phyloP scores from a whole-genome alignment of 1,139 yeast species.

The Meyerozyma elateridarum region DNA sequence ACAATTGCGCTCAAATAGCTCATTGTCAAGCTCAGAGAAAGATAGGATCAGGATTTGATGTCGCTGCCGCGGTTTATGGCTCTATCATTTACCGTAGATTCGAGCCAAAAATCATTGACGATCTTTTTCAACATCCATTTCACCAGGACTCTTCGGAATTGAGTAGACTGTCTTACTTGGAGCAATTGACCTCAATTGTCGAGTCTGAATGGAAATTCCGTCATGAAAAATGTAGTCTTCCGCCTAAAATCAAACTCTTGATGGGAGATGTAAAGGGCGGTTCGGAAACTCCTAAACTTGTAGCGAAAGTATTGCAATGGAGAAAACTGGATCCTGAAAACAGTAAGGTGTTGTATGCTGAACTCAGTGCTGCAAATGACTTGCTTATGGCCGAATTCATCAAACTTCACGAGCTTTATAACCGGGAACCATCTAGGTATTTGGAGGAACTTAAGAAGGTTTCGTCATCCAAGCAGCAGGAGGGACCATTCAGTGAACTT shows the following conservation, averaged over 20 bases:
- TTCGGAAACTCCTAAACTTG: conserved; percentile 89
- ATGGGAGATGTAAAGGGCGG: conserved; percentile 96
- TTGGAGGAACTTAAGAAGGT: conserved; percentile 2
- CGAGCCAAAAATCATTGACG: conserved; percentile 46
- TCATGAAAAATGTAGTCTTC: conserved; percentile 54
- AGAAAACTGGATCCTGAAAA: conserved; percentile 45
- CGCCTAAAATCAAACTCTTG: conserved; percentile 59
- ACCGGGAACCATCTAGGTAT: conserved; percentile 20
- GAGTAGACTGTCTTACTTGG: background rate
- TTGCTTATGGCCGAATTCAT: conserved; percentile 47
- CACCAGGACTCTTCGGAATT: background rate
- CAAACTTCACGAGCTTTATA: conserved; percentile 30
- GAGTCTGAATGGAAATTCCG: conserved; percentile 57
- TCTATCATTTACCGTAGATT: conserved; percentile 80
- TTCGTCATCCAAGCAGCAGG: too few species aligned
- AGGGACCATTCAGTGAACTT: background rate
- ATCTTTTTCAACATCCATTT: conserved; percentile 25
- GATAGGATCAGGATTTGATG: conserved; percentile 95
- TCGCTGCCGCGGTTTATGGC: conserved; percentile 92
- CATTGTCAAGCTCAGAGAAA: conserved; percentile 94
- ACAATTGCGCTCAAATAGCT: conserved; percentile 81
- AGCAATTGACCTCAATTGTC: conserved; percentile 32
- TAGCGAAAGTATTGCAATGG: conserved; percentile 74
- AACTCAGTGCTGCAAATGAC: conserved; percentile 56
- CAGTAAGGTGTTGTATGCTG: conserved; percentile 48